Conservation (phyloP, 306 rosid species). For the Pterocarpus macrocarpus region DNA sequence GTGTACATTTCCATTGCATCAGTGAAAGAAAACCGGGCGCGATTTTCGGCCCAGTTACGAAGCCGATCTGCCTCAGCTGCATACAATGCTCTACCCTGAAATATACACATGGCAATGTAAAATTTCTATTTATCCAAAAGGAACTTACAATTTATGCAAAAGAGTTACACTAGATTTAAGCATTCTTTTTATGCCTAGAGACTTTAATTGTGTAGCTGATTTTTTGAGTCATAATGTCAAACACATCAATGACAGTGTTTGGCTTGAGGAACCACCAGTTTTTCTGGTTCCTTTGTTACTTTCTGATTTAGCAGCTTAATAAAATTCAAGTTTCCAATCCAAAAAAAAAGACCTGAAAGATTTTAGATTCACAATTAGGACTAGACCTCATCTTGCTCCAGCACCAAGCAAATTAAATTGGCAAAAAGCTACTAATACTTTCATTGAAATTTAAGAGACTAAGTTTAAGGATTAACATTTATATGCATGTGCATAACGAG, state of each 20-base stretch:
- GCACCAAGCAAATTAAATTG: too few relatives aligned
- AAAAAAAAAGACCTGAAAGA: not conserved
- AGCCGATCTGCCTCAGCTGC: constrained; percentile 93
- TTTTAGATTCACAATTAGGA: not conserved
- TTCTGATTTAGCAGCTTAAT: too few relatives aligned
- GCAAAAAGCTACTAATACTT: too few relatives aligned
- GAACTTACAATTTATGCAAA: not conserved
- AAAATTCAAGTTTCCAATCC: too few relatives aligned
- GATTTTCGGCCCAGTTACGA: constrained; percentile 94
- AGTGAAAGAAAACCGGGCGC: constrained; percentile 81
- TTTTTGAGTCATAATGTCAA: too few relatives aligned
- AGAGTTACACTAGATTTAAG: not conserved
- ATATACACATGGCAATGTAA: not conserved
- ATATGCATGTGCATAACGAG: not conserved
- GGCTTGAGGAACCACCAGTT: too few relatives aligned
- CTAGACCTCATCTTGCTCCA: too few relatives aligned
- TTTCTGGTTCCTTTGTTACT: too few relatives aligned
- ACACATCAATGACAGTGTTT: too few relatives aligned
- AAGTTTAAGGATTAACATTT: not conserved
- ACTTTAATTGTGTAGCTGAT: too few relatives aligned
- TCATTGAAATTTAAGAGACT: not conserved
- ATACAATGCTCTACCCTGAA: constrained; percentile 89
- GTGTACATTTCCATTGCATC: constrained; percentile 99
- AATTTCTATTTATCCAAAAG: not conserved
- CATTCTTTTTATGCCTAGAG: too few relatives aligned